These are phyloP conservation scores for Pestalotiopsis sp. DNA, from an alignment of 2,329 filamentous ascomycete species.

Conservation along the genomic window DNA sequence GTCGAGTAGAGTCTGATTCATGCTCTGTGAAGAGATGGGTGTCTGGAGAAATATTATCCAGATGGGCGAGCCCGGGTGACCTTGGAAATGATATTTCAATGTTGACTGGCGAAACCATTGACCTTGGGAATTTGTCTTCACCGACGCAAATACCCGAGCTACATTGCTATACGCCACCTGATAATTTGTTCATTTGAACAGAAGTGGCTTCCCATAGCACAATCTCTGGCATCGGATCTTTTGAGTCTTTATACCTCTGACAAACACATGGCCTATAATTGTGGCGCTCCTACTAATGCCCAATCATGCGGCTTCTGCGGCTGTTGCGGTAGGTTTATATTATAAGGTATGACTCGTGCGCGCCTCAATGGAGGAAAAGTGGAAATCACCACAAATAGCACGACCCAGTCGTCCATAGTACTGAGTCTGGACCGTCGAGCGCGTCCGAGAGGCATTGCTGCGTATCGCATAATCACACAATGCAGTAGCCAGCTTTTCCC, in stretches of 20 bases:
- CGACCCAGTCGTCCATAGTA: not conserved
- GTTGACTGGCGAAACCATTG: too few species aligned
- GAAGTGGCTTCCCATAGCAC: not conserved
- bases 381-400: not conserved
- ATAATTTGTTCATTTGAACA: too few species aligned
- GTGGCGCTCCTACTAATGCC: not conserved
- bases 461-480: too few species aligned
- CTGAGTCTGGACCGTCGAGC: not conserved
- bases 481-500: too few species aligned
- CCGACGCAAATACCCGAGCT: too few species aligned
- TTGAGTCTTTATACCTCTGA: not conserved
- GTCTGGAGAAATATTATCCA: not conserved
- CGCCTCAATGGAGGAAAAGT: not conserved
- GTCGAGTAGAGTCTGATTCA: not conserved
- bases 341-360: not conserved
- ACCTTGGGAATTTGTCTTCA: too few species aligned
- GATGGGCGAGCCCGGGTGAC: too few species aligned
- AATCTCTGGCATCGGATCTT: not conserved
- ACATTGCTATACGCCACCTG: too few species aligned
- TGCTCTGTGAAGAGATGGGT: not conserved
- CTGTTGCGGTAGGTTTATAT: not conserved
- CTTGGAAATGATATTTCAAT: too few species aligned
- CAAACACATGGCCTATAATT: not conserved
- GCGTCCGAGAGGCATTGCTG: not conserved
- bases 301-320: not conserved